Base-by-base conservation (phyloP, 768 basidiomycete species). In the Lyophyllum decastes region DNA sequence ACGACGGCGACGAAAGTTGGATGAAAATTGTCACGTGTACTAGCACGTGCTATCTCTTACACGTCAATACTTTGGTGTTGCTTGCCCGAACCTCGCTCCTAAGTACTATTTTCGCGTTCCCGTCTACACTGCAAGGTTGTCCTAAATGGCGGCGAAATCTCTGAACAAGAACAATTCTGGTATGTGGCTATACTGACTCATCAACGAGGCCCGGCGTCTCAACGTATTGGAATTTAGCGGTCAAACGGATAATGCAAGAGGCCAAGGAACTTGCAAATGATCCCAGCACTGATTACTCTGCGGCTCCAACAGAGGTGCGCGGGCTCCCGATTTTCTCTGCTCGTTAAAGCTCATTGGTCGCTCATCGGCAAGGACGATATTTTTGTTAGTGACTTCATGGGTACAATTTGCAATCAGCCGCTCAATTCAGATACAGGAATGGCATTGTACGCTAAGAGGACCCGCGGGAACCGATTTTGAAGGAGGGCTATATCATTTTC, bases 241-340 rank as follows among this genome's bases (percentile, higher is more conserved):
- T 97, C 52, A 98, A 98, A 76, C 87, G 96, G 34, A 97, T 98
- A 64, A 90, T 98, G 88, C 94, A 94, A 71, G 96, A 98, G 73
- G 95, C 95, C 4, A 79, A 85, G 59, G 95, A 98, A 68, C 83
- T 98, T 14, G 86, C 88, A 0, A 86, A 83, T 52, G 95, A 96
- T 71, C 86, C 90, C 56, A 87, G 84, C 51, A 87, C 89, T 0
- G 95, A 96, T 68, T 98, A 96, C 68, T 77, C 85, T 54, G 96
- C 95, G 17, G 87, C 94, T 78, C 66, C 84, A 79, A 59, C 95
- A 81, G 89, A 94, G 90, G 78, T 79, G 49, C 45, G 72, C 65
- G n/a, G 33, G 56, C 56, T 35, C 41, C 33, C 59, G 49, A 22
- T 25, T 50, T 26, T 11, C 38, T 45, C 24, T 38, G 17, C 25